Conservation (phyloP, 768 basidiomycete genomes). For the Megacollybia marginata region DNA sequence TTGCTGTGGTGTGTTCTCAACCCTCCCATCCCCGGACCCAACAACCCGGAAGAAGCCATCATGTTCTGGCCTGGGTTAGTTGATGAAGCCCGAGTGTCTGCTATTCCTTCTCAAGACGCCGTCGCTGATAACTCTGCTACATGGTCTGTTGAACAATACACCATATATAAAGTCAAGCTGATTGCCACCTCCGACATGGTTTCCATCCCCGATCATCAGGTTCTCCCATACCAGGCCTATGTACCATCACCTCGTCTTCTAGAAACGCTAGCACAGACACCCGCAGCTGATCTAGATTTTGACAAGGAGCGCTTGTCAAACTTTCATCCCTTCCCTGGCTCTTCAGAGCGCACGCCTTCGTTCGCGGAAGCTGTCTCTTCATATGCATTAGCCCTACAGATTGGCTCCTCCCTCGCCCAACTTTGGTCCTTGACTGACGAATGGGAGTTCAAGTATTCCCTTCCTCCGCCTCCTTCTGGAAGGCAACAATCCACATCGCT, state of each 20-base stretch:
- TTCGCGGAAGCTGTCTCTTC: slow-evolving; percentile 54
- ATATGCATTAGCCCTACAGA: slow-evolving; percentile 66
- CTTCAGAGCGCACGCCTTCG: slow-evolving; percentile 10
- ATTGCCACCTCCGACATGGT: slow-evolving; percentile 47
- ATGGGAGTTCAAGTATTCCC: slow-evolving; percentile 51
- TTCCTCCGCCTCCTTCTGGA: slow-evolving; percentile 16
- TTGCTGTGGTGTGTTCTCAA: slow-evolving; percentile 62
- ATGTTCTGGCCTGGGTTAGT: slow-evolving; percentile 71
- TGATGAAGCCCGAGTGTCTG: slow-evolving; percentile 26
- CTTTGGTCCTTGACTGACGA: slow-evolving; percentile 73
- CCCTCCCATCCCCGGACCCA: slow-evolving; percentile 36
- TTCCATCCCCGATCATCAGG: slow-evolving; percentile 43
- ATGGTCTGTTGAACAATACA: slow-evolving; percentile 57
- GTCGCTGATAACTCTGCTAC: slow-evolving; percentile 23
- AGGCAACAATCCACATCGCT: background rate
- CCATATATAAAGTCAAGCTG: slow-evolving; percentile 60
- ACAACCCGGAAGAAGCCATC: slow-evolving; percentile 37
- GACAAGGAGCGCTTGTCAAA: slow-evolving; percentile 27
- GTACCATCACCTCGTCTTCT: slow-evolving; percentile 47
- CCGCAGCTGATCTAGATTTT: slow-evolving; percentile 35
- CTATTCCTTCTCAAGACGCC: slow-evolving; percentile 4
- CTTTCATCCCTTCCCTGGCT: slow-evolving; percentile 47
- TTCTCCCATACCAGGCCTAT: slow-evolving; percentile 74
- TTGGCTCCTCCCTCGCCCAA: slow-evolving; percentile 51
- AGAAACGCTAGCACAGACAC: slow-evolving; percentile 35